Evolutionary conservation across 108 stramenopile species (phyloP).

Genomic region (Pseudonitzschia delicatissima): DNA sequence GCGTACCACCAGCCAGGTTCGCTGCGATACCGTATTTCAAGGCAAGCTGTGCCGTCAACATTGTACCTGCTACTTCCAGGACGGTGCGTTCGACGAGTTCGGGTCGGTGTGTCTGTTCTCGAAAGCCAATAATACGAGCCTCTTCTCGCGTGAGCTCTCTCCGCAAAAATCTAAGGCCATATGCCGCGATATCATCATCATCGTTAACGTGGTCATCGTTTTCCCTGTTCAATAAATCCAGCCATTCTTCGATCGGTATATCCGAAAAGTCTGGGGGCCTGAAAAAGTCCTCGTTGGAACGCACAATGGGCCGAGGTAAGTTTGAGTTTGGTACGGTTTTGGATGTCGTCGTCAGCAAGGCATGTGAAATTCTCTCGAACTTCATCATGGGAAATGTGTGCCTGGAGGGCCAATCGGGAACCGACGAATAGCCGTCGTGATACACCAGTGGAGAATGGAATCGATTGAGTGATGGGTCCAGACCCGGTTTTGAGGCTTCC

Average conservation of each 20-base stretch:
- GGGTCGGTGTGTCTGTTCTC: slow-evolving; percentile 61
- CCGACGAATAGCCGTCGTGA: slow-evolving; percentile 63
- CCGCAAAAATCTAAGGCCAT: slow-evolving; percentile 48
- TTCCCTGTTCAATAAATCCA: slow-evolving; percentile 11
- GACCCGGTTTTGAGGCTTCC: slow-evolving; percentile 12
- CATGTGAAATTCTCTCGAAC: slow-evolving; percentile 47
- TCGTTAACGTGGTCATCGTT: background rate
- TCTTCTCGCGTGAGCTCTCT: slow-evolving; percentile 49
- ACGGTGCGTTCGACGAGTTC: slow-evolving; percentile 68
- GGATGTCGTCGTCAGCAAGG: slow-evolving; percentile 32
- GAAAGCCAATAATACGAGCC: slow-evolving; percentile 68
- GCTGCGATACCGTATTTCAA: slow-evolving; percentile 69
- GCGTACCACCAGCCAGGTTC: slow-evolving; percentile 80
- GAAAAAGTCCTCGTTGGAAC: slow-evolving; percentile 45
- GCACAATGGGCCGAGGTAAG: slow-evolving; percentile 44
- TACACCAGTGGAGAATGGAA: slow-evolving; percentile 69
- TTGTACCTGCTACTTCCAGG: slow-evolving; percentile 75
- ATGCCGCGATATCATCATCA: slow-evolving; percentile 14
- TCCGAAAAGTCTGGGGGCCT: slow-evolving; percentile 39
- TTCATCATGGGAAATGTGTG: slow-evolving; percentile 73
- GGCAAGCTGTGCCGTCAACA: slow-evolving; percentile 68
- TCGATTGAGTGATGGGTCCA: slow-evolving; percentile 51
- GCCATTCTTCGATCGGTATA: slow-evolving; percentile 31
- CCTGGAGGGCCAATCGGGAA: slow-evolving; percentile 49
- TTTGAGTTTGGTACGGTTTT: background rate